phyloP scores from a whole-genome alignment of 768 basidiomycete genomes.

The Lactifluus volemus region DNA sequence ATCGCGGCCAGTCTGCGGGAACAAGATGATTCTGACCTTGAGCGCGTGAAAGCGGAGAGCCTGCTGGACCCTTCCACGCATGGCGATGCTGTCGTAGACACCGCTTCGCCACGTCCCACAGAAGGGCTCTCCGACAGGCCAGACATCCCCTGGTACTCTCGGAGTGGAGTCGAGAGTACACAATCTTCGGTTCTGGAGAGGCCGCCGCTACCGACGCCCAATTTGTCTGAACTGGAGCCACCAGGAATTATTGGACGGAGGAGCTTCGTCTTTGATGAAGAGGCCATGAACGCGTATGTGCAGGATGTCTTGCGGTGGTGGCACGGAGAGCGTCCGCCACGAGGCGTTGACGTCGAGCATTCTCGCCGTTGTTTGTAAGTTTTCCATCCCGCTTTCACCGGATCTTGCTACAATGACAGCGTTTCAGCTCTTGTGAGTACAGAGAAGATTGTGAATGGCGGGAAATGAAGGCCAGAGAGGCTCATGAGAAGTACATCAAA shows the following conservation, averaged over 20 bases:
- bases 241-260: constrained; percentile 57
- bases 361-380: constrained; percentile 61
- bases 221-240: not conserved
- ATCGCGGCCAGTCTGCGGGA: constrained; percentile 39
- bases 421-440: constrained; percentile 32
- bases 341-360: constrained; percentile 58
- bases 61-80: constrained; percentile 4
- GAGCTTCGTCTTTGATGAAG: constrained; percentile 46
- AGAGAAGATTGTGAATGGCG: constrained; percentile 37
- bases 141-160: constrained; percentile 27
- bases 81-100: not conserved
- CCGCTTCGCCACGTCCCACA: not conserved
- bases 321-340: constrained; percentile 56
- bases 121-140: constrained; percentile 19
- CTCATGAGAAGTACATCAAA: not conserved
- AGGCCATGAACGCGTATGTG: constrained; percentile 46
- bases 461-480: constrained; percentile 24
- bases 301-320: constrained; percentile 60
- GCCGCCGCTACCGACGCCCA: not conserved
- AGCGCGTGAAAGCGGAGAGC: constrained; percentile 22
- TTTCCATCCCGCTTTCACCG: not conserved
- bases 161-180: constrained; percentile 21
- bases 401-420: not conserved
- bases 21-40: constrained; percentile 14
- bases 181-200: not conserved